phyloP scores from a whole-genome alignment of 1,139 yeast genomes.

The Kurtzmaniella quercitrusa region DNA sequence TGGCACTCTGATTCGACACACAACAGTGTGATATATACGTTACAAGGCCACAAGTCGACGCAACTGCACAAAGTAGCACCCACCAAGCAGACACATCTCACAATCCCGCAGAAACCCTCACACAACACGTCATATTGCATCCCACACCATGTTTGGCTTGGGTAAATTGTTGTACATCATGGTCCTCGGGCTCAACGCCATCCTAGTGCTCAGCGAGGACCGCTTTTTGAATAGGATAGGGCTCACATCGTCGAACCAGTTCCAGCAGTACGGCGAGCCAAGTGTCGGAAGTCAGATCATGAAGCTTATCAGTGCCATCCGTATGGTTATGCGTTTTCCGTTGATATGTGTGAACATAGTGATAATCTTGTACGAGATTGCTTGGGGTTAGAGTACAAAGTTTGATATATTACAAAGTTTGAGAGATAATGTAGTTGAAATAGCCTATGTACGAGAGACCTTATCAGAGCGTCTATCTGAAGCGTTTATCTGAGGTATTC shows the following conservation, averaged over 20 bases:
- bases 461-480: too few relatives aligned
- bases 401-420: not conserved
- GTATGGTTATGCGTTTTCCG: conserved; percentile 46
- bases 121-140: too few relatives aligned
- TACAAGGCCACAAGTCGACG: too few relatives aligned
- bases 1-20: too few relatives aligned
- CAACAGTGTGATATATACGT: too few relatives aligned
- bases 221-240: conserved; percentile 45
- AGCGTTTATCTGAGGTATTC: too few relatives aligned
- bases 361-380: conserved; percentile 38
- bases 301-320: conserved; percentile 41
- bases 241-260: conserved; percentile 16
- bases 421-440: too few relatives aligned
- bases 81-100: too few relatives aligned
- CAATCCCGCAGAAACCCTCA: not conserved
- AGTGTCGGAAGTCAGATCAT: conserved; percentile 35
- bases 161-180: conserved; percentile 42
- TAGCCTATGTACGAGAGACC: too few relatives aligned
- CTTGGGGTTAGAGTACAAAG: conserved; percentile 41
- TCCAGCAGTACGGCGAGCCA: conserved; percentile 14
- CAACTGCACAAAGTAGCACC: too few relatives aligned
- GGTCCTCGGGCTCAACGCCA: conserved; percentile 38
- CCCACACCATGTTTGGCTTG: conserved; percentile 36
- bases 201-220: conserved; percentile 46
- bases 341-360: conserved; percentile 37